phyloP scores from a whole-genome alignment of 2,329 filamentous ascomycete genomes.

The Claviceps sp. region DNA sequence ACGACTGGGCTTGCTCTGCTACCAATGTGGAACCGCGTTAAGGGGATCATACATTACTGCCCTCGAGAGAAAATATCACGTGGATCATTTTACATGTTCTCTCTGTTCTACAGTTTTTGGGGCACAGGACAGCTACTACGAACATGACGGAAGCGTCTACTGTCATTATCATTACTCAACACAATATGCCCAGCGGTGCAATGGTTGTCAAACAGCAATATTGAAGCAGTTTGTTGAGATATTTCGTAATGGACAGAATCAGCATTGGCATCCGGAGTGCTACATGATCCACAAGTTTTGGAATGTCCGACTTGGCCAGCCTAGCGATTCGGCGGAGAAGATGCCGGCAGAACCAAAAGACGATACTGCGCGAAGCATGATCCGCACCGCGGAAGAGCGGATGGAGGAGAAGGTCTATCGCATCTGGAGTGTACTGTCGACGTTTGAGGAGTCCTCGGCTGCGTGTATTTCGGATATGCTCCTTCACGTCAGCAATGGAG shows the following conservation, averaged over 20 bases:
- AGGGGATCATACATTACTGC: slow-evolving; percentile 97
- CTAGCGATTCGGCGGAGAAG: slow-evolving; percentile 35
- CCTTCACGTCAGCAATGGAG: slow-evolving; percentile 92
- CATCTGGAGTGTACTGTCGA: slow-evolving; percentile 95
- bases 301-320: slow-evolving; percentile 76
- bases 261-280: slow-evolving; percentile 98
- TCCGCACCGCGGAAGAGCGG: slow-evolving; percentile 75
- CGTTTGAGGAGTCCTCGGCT: slow-evolving; percentile 93
- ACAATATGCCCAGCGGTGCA: slow-evolving; percentile 89
- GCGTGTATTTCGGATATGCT: slow-evolving; percentile 99
- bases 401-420: slow-evolving; percentile 97
- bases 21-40: slow-evolving; percentile 81
- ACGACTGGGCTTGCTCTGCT: slow-evolving; percentile 78
- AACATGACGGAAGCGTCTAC: slow-evolving; percentile 91
- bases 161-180: slow-evolving; percentile 99
- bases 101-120: slow-evolving; percentile 96
- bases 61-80: slow-evolving; percentile 94
- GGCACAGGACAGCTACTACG: slow-evolving; percentile 96
- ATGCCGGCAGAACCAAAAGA: slow-evolving; percentile 30
- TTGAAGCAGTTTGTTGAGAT: slow-evolving; percentile 99
- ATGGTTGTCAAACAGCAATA: slow-evolving; percentile 92
- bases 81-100: slow-evolving; percentile 97
- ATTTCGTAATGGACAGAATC: slow-evolving; percentile 92
- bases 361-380: slow-evolving; percentile 53
- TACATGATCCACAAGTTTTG: slow-evolving; percentile 99